A percentile compares a stretch with the other conserved stretches of the same genome.
These are phyloP conservation scores for Biscogniauxia marginata DNA, from an alignment of 2,329 filamentous ascomycete species.

Conservation along the genomic window DNA sequence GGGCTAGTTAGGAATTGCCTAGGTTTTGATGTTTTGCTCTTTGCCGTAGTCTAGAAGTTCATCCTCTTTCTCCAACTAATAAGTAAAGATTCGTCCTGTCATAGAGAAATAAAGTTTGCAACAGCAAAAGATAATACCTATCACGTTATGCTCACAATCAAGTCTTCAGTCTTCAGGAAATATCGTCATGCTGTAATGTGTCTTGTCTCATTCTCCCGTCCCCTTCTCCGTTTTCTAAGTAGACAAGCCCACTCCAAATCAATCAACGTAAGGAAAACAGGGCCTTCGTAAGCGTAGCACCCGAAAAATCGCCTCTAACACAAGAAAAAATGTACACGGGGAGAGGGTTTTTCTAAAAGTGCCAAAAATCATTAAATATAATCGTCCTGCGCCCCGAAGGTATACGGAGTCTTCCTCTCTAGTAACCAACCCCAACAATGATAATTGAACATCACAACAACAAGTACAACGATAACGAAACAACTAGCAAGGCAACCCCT, in stretches of 20 bases:
- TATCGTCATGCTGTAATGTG: neutral
- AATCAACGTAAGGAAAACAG: neutral
- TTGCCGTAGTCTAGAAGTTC: too few relatives aligned
- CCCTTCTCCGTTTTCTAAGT: neutral
- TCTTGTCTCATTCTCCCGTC: neutral
- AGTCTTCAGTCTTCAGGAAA: neutral
- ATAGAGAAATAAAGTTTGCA: neutral
- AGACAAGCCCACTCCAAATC: neutral
- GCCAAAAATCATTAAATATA: neutral
- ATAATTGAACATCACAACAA: neutral
- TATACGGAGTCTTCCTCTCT: neutral
- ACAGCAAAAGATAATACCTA: neutral
- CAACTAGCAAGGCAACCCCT: neutral
- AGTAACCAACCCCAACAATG: neutral
- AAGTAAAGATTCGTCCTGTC: too few relatives aligned
- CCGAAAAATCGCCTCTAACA: neutral
- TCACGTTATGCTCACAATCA: neutral
- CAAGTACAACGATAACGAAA: neutral
- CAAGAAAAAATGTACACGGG: neutral
- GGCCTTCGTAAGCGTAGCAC: neutral
- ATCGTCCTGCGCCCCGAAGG: neutral
- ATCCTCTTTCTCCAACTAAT: too few relatives aligned
- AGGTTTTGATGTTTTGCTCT: too few relatives aligned
- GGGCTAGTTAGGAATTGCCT: too few relatives aligned
- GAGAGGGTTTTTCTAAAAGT: neutral